phyloP scores from a whole-genome alignment of 306 rosid species.

The Ziziphus jujuba region DNA sequence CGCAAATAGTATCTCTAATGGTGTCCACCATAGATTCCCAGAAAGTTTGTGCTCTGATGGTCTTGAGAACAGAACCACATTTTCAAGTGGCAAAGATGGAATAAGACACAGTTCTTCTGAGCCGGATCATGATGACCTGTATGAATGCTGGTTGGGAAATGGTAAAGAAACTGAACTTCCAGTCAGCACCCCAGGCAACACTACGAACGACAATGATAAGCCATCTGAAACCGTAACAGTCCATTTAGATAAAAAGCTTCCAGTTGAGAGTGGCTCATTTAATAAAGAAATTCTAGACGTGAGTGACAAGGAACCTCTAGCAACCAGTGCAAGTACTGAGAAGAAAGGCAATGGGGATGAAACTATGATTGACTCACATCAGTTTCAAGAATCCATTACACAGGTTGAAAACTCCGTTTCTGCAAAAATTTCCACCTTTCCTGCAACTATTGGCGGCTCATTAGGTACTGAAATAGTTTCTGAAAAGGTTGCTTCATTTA shows the following conservation, averaged over 20 bases:
- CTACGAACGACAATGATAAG: slow-evolving; percentile 20
- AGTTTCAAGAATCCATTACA: slow-evolving; percentile 14
- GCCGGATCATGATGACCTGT: slow-evolving; percentile 40
- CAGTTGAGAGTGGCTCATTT: slow-evolving; percentile 12
- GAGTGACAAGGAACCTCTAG: slow-evolving; percentile 18
- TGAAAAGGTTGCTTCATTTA: slow-evolving; percentile 30
- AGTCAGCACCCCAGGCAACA: slow-evolving; percentile 25
- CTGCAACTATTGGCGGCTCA: slow-evolving; percentile 16
- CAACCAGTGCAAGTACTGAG: slow-evolving; percentile 33
- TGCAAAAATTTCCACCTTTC: slow-evolving; percentile 14
- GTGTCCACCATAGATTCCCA: slow-evolving; percentile 26
- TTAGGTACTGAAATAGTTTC: slow-evolving; percentile 15
- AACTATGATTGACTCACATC: slow-evolving; percentile 23
- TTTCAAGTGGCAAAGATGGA: slow-evolving; percentile 33
- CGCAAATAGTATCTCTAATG: slow-evolving; percentile 24
- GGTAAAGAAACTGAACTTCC: slow-evolving; percentile 37
- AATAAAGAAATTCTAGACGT: slow-evolving; percentile 30
- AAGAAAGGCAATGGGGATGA: slow-evolving; percentile 35
- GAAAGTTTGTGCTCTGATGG: slow-evolving; percentile 31
- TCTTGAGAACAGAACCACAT: slow-evolving; percentile 22
- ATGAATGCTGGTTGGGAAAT: slow-evolving; percentile 43
- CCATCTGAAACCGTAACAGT: slow-evolving; percentile 30
- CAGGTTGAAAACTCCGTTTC: slow-evolving; percentile 33
- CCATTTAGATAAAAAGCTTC: slow-evolving; percentile 20
- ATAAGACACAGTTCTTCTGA: slow-evolving; percentile 28